phyloP scores from a whole-genome alignment of 306 rosid species.

The Arachis hypogaea region DNA sequence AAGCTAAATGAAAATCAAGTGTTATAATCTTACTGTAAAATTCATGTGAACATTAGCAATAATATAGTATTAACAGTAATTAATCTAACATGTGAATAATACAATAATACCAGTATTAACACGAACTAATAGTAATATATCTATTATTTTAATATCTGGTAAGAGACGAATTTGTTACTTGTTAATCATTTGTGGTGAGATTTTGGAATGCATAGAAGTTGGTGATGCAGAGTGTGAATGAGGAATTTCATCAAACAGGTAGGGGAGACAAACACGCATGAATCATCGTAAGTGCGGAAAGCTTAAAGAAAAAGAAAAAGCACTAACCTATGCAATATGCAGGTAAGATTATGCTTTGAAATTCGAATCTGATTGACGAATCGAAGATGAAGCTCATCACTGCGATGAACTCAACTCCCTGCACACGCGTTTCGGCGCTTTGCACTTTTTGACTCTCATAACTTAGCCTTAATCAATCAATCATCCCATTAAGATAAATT shows the following conservation, averaged over 20 bases:
- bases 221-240: background rate
- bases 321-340: background rate
- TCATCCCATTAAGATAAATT: too few relatives aligned
- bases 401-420: background rate
- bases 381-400: background rate
- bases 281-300: too few relatives aligned
- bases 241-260: constrained; percentile 30
- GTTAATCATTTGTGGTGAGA: background rate
- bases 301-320: background rate
- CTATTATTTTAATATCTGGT: too few relatives aligned
- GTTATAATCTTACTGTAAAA: too few relatives aligned
- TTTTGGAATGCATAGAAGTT: background rate
- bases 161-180: too few relatives aligned
- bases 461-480: background rate
- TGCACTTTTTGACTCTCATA: background rate
- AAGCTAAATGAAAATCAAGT: background rate
- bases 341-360: background rate
- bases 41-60: background rate
- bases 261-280: background rate
- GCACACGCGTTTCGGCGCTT: background rate
- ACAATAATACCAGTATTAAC: too few relatives aligned
- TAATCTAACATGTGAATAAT: too few relatives aligned
- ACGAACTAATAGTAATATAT: too few relatives aligned
- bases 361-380: background rate
- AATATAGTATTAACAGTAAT: too few relatives aligned